These are phyloP conservation scores for Podaxis sp. DNA, from an alignment of 768 basidiomycete genomes.

Conservation along the genomic window DNA sequence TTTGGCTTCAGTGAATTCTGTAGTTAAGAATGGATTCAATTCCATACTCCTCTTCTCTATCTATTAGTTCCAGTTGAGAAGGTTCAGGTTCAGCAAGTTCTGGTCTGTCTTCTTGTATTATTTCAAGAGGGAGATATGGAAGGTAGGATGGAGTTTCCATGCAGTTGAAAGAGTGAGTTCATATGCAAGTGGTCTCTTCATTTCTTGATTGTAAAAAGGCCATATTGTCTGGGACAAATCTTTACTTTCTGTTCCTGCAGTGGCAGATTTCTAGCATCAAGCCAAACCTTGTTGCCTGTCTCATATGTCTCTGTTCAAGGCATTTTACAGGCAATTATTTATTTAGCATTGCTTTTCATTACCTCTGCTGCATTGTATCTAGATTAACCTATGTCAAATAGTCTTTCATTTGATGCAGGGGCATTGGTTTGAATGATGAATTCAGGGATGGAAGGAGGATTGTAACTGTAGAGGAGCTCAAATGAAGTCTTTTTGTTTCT, in stretches of 20 bases:
- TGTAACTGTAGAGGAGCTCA: not conserved
- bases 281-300: not conserved
- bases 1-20: not conserved
- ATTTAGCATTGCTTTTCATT: not conserved
- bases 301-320: not conserved
- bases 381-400: not conserved
- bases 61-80: not conserved
- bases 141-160: not conserved
- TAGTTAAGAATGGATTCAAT: not conserved
- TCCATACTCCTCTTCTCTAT: not conserved
- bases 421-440: not conserved
- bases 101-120: not conserved
- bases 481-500: not conserved
- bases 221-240: not conserved
- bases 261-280: not conserved
- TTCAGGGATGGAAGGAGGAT: not conserved
- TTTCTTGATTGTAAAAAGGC: not conserved
- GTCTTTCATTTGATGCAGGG: not conserved
- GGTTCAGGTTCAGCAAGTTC: not conserved
- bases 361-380: not conserved
- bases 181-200: too few relatives aligned
- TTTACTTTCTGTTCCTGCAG: not conserved
- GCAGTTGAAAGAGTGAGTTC: too few relatives aligned
- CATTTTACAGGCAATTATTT: not conserved
- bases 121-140: not conserved